Evolutionary conservation across 2,329 filamentous ascomycete species (phyloP).

Genomic region (Fusarium staphyleae): DNA sequence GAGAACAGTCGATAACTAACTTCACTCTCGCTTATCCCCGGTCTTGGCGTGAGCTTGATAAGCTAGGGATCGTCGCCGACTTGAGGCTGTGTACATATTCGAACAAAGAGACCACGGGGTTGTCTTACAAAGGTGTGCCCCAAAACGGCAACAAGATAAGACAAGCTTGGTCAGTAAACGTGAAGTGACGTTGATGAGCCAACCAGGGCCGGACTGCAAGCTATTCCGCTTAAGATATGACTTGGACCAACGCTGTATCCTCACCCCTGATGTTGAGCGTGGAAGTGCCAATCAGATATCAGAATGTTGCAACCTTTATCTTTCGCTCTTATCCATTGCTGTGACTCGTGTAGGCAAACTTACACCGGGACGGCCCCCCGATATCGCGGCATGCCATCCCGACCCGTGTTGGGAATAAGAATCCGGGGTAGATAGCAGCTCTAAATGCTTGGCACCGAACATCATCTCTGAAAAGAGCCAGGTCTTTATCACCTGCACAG

Average conservation of each 20-base stretch:
- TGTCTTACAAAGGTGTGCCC: background rate
- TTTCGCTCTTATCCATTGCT: background rate
- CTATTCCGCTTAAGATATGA: background rate
- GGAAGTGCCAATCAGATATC: background rate
- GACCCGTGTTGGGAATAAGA: background rate
- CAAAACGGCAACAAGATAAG: background rate
- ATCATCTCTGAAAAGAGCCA: background rate
- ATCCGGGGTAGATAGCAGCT: background rate
- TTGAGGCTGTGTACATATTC: background rate
- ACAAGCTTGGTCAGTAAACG: slow-evolving; percentile 2
- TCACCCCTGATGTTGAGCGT: background rate
- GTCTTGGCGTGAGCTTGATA: background rate
- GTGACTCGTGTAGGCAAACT: background rate
- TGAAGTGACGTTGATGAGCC: background rate
- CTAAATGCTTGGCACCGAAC: background rate
- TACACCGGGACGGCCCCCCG: background rate
- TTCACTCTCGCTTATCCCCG: background rate
- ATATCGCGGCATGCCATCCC: background rate
- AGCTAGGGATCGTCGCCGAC: background rate
- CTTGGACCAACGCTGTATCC: background rate
- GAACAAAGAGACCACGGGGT: too few relatives aligned
- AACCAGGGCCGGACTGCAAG: background rate
- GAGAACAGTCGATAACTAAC: too few relatives aligned
- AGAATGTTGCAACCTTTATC: background rate
- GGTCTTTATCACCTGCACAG: background rate